These are phyloP conservation scores for Xylariales sp. DNA, from an alignment of 2,329 filamentous ascomycete species.

Conservation along the genomic window DNA sequence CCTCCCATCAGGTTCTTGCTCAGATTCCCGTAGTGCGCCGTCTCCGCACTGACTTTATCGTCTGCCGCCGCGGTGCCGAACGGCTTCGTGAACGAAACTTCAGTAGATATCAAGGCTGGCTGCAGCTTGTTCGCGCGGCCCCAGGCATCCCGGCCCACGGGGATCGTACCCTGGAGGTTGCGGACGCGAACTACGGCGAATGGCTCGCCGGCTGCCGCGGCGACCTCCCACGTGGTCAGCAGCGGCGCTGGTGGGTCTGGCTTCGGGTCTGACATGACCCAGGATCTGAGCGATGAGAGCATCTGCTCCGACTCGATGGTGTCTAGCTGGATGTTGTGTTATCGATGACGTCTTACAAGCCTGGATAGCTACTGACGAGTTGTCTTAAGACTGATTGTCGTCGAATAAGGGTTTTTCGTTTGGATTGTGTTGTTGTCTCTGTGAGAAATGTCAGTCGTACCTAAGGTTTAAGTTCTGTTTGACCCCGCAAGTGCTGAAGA, in stretches of 20 bases:
- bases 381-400: too few relatives aligned
- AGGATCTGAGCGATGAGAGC: constrained; percentile 19
- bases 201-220: constrained; percentile 37
- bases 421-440: too few relatives aligned
- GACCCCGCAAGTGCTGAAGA: neutral
- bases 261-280: constrained; percentile 15
- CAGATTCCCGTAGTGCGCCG: constrained; percentile 69
- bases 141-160: constrained; percentile 64
- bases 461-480: neutral
- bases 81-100: constrained; percentile 48
- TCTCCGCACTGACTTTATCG: constrained; percentile 63
- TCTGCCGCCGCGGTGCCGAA: constrained; percentile 54
- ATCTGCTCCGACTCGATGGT: too few relatives aligned
- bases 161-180: constrained; percentile 54
- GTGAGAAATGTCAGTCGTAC: too few relatives aligned
- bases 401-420: too few relatives aligned
- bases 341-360: too few relatives aligned
- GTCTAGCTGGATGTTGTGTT: neutral
- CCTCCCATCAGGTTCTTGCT: constrained; percentile 58
- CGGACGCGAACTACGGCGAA: constrained; percentile 53
- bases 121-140: constrained; percentile 54
- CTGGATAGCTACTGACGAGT: too few relatives aligned
- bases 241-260: constrained; percentile 27
- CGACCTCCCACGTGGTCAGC: constrained; percentile 32
- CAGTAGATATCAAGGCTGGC: constrained; percentile 56